Evolutionary conservation across 2,329 filamentous ascomycete genomes (phyloP), one percentile per base, ranked within the genome.

Genomic region (Hypoxylon sp.): DNA sequence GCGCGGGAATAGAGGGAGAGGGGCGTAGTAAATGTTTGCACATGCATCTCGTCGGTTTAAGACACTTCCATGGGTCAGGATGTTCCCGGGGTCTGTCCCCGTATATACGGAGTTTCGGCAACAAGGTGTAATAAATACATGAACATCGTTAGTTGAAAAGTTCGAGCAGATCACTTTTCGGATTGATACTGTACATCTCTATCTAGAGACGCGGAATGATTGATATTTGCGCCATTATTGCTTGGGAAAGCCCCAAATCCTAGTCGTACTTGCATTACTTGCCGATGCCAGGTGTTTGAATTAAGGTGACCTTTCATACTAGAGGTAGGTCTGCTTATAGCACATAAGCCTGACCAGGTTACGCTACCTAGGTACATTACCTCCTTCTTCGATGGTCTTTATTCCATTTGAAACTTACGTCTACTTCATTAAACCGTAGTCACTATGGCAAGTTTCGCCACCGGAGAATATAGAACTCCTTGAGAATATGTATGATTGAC

Each of bases 1-100:
- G 50, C 70, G 72, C 21, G 71, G 67, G 10, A 64, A 63, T 50
- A 70, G 72, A 56, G 65, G 71, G 17, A 63, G 62, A 11, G 64
- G 46, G 10, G 34, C 61, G 19, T 59, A 38, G 69, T 66, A 65
- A 43, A 63, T 11, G 45, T 53, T 28, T 46, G 5, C 28, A 30
- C 6, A 13, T 28, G 11, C 32, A 51, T 66, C 46, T 19, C 23
- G 34, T 53, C 38, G 11, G 51, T 51, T 10, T 32, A 30, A 25
- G 28, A 30, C 28, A 7, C 28, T 30, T 30, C n/a, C n/a, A n/a
- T n/a, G 9, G 32, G 45, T 19, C 41, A 32, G 7, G 17, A 41
- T 30, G 48, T 11, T 4, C 36, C 30, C 46, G 19, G 25, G 11
- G 7, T 14, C 7, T 48, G 28, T 17, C 28, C 38, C 23, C 28